A percentile compares a stretch with the other conserved stretches of the same genome.
phyloP scores from a whole-genome alignment of 768 basidiomycete species.

The Tricholoma sp. region DNA sequence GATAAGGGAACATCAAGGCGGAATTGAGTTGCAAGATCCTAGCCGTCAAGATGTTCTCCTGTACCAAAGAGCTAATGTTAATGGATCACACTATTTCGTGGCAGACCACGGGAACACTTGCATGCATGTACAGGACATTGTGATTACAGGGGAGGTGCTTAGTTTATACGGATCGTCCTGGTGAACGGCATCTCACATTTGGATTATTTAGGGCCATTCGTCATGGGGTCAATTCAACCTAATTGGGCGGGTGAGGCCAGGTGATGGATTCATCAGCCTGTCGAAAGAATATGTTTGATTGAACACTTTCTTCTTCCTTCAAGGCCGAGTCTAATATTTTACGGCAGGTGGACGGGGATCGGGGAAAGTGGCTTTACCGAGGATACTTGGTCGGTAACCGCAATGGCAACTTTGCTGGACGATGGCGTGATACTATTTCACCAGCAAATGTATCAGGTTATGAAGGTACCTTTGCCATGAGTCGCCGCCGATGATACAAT shows the following conservation, averaged over 20 bases:
- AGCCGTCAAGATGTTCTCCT: slow-evolving; percentile 24
- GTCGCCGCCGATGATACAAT: slow-evolving; percentile 44
- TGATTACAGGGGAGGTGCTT: slow-evolving; percentile 70
- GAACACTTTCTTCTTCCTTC: slow-evolving; percentile 1
- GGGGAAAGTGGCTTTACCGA: slow-evolving; percentile 83
- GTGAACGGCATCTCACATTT: not conserved
- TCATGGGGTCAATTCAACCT: slow-evolving; percentile 87
- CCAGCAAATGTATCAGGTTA: slow-evolving; percentile 61
- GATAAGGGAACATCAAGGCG: slow-evolving; percentile 42
- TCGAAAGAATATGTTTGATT: slow-evolving; percentile 77
- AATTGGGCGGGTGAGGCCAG: slow-evolving; percentile 72
- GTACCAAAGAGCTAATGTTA: slow-evolving; percentile 25
- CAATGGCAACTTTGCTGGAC: slow-evolving; percentile 69
- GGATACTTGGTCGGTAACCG: slow-evolving; percentile 72
- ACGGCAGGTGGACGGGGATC: slow-evolving; percentile 55
- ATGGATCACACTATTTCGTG: slow-evolving; percentile 6
- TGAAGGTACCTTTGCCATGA: slow-evolving; percentile 83
- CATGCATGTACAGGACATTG: slow-evolving; percentile 45
- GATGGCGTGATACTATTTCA: slow-evolving; percentile 84
- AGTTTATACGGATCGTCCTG: not conserved
- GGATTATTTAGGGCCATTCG: slow-evolving; percentile 65
- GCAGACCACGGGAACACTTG: slow-evolving; percentile 13
- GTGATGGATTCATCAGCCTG: slow-evolving; percentile 75
- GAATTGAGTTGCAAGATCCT: slow-evolving; percentile 44
- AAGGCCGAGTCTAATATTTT: not conserved